A percentile compares a stretch with the other conserved stretches of the same genome.
These are phyloP conservation scores for Leishmania braziliensis DNA, from an alignment of 208 protist species.

Conservation along the genomic window DNA sequence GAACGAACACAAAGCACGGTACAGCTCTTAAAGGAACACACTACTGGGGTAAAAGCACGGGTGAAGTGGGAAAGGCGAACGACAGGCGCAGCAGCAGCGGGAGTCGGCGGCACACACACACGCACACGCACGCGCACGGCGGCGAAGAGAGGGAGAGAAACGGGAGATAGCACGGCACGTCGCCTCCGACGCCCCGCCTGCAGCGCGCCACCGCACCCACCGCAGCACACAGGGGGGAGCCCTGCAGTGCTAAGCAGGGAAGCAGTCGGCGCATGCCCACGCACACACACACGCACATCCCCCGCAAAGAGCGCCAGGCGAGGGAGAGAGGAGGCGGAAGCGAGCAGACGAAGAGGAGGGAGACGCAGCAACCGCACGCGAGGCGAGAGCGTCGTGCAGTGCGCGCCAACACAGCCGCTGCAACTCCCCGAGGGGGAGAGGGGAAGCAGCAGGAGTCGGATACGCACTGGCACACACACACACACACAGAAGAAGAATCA, in stretches of 20 bases:
- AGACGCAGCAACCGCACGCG: not conserved
- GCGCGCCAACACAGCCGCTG: not conserved
- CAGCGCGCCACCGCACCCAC: not conserved
- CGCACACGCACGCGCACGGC: slow-evolving; percentile 2
- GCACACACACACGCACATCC: not conserved
- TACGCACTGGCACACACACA: not conserved
- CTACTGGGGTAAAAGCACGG: not conserved
- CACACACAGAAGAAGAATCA: slow-evolving; percentile 6
- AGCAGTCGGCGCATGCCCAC: not conserved
- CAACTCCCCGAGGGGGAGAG: not conserved
- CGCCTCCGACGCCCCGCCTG: not conserved
- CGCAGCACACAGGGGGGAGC: not conserved
- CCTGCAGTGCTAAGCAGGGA: not conserved
- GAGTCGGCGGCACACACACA: not conserved
- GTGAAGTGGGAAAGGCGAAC: not conserved
- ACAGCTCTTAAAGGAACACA: not conserved
- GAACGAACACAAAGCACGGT: not conserved
- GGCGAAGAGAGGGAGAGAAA: not conserved
- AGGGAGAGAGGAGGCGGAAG: not conserved
- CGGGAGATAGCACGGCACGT: not conserved
- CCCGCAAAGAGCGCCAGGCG: not conserved
- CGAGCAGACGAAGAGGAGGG: not conserved
- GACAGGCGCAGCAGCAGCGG: not conserved
- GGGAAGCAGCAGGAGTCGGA: not conserved
- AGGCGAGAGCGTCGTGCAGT: not conserved